These are phyloP conservation scores for Psophocarpus tetragonolobus DNA, from an alignment of 306 rosid species.

Conservation along the genomic window DNA sequence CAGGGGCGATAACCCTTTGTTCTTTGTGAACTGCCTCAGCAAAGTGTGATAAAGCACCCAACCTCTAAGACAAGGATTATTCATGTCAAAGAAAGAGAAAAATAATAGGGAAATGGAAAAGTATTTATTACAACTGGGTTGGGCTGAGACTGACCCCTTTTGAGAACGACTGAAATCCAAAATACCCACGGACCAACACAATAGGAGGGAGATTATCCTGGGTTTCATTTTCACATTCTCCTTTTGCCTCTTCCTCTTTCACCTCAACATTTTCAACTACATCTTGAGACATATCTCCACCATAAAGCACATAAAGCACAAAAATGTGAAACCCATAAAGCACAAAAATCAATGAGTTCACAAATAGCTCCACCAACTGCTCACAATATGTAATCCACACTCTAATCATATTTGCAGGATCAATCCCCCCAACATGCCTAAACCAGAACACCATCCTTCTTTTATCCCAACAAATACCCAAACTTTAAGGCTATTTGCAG, in stretches of 20 bases:
- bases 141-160: slow-evolving; percentile 50
- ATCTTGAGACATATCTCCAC: slow-evolving; percentile 56
- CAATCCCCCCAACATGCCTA: background rate
- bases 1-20: slow-evolving; percentile 71
- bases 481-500: slow-evolving; percentile 20
- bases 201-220: slow-evolving; percentile 58
- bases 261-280: slow-evolving; percentile 35
- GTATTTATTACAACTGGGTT: background rate
- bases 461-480: slow-evolving; percentile 18
- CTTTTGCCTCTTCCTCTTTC: background rate
- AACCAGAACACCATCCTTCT: slow-evolving; percentile 11
- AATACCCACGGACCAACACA: slow-evolving; percentile 76
- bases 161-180: slow-evolving; percentile 56
- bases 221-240: background rate
- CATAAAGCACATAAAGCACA: too few relatives aligned
- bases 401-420: slow-evolving; percentile 50
- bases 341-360: slow-evolving; percentile 58
- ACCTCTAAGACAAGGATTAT: slow-evolving; percentile 36
- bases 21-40: slow-evolving; percentile 74
- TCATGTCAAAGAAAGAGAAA: background rate
- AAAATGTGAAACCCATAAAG: slow-evolving; percentile 63
- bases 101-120: background rate
- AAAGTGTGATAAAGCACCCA: slow-evolving; percentile 67
- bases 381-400: slow-evolving; percentile 42
- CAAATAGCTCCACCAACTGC: slow-evolving; percentile 55